phyloP scores from a whole-genome alignment of 148 eudicot genomes.

The Amaranthus cruentus region DNA sequence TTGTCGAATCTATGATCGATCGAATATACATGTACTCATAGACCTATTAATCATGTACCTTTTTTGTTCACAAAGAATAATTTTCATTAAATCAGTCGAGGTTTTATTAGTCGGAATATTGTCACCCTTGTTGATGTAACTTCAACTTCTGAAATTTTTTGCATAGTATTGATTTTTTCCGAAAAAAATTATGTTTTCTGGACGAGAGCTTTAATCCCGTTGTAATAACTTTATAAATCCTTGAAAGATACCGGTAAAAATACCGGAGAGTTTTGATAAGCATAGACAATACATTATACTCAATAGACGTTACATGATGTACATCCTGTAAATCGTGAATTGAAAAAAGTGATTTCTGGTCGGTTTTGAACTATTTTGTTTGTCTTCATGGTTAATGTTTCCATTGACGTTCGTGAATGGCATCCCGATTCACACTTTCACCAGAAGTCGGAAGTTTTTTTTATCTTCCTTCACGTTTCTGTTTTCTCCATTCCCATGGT shows the following conservation, averaged over 20 bases:
- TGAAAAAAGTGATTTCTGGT: no score
- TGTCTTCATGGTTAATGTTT: slow-evolving; percentile 1
- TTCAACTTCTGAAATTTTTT: not conserved
- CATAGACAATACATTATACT: not conserved
- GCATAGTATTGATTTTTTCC: not conserved
- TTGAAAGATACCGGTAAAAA: not conserved
- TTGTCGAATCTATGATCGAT: not conserved
- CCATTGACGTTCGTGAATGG: not conserved
- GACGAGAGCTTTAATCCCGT: not conserved
- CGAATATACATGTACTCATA: slow-evolving; percentile 3
- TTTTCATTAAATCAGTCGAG: not conserved
- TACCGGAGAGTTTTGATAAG: not conserved
- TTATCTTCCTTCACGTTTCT: slow-evolving; percentile 39
- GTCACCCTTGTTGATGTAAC: not conserved
- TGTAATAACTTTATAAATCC: not conserved
- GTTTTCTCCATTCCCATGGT: slow-evolving; percentile 50
- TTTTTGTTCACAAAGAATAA: not conserved
- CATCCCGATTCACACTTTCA: slow-evolving; percentile 8
- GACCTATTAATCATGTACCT: not conserved
- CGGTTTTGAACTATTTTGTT: not conserved
- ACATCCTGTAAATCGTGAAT: not conserved
- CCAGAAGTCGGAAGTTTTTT: no score
- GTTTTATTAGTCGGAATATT: not conserved
- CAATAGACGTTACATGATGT: not conserved
- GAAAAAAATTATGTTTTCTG: not conserved